A percentile compares a stretch with the other conserved stretches of the same genome.
Evolutionary conservation across 768 basidiomycete species (phyloP).

Genomic region (Leccinum incarnatum): DNA sequence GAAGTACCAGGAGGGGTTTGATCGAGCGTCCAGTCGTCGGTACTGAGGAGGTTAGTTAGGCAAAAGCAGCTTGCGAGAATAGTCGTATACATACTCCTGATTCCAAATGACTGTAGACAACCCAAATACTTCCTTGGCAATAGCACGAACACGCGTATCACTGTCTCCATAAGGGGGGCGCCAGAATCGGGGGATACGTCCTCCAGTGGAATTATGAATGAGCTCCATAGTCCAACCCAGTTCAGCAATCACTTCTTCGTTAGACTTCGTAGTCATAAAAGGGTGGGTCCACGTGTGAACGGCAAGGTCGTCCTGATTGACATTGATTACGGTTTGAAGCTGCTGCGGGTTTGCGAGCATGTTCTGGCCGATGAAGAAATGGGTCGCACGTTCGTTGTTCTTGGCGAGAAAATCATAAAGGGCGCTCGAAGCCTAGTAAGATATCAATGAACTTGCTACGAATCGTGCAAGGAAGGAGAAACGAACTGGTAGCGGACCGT

Average conservation of each 20-base stretch:
- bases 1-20: conserved; percentile 41
- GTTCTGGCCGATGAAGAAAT: conserved; percentile 87
- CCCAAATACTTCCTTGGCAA: conserved; percentile 86
- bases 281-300: conserved; percentile 66
- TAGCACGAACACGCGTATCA: conserved; percentile 80
- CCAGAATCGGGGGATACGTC: conserved; percentile 76
- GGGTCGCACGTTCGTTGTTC: conserved; percentile 73
- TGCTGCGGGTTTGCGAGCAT: conserved; percentile 55
- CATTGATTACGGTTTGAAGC: conserved; percentile 52
- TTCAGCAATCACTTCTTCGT: conserved; percentile 63
- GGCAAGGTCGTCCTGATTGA: conserved; percentile 37
- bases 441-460: conserved; percentile 3
- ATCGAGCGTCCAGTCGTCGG: conserved; percentile 72
- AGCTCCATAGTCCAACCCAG: conserved; percentile 81
- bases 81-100: conserved; percentile 54
- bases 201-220: conserved; percentile 78
- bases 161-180: conserved; percentile 85
- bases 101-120: conserved; percentile 89
- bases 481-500: conserved; percentile 63
- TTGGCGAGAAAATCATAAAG: conserved; percentile 65
- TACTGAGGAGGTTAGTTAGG: conserved; percentile 39
- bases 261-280: conserved; percentile 76
- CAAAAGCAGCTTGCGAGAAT: neutral
- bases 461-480: neutral
- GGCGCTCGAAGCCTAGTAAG: conserved; percentile 35